A percentile compares a stretch with the other conserved stretches of the same genome.
Evolutionary conservation across 129 eudicot genomes (phyloP).

Genomic region (Gnaphalium uliginosum): DNA sequence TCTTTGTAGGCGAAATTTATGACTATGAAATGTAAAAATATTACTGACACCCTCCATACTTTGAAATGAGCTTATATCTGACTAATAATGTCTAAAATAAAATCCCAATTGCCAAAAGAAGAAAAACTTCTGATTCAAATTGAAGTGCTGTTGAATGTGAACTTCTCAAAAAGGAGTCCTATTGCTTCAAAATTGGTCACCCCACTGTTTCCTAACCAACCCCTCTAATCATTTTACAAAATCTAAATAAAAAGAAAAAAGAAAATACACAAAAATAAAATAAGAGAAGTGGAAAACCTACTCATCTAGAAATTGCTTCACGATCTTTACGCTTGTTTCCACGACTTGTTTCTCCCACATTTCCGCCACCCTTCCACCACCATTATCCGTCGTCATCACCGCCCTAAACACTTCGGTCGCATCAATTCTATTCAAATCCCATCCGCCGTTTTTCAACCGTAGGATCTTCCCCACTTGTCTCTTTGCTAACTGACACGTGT

Average conservation of each 20-base stretch:
- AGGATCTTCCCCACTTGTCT: conserved; percentile 71
- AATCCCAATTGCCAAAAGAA: too few species aligned
- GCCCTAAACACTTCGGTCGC: conserved; percentile 76
- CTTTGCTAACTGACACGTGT: conserved; percentile 80
- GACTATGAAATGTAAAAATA: too few species aligned
- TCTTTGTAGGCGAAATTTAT: too few species aligned
- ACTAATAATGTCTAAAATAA: too few species aligned
- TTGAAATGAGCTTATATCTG: too few species aligned
- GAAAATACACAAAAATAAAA: conserved; percentile 28
- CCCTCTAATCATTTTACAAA: background rate
- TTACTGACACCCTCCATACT: too few species aligned
- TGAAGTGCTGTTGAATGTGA: too few species aligned
- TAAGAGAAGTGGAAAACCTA: conserved; percentile 60
- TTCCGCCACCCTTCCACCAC: conserved; percentile 39
- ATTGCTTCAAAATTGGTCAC: background rate
- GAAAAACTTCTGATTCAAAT: too few species aligned
- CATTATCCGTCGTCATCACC: conserved; percentile 41
- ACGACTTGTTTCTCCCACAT: conserved; percentile 76
- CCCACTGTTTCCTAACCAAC: background rate
- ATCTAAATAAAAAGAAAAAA: background rate
- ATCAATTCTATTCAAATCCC: conserved; percentile 69
- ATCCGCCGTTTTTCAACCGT: conserved; percentile 72
- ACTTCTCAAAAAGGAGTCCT: background rate
- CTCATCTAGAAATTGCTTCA: conserved; percentile 81
- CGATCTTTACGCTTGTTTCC: conserved; percentile 87